Conservation (phyloP, 345 rosid genomes). For the Firmiana major region DNA sequence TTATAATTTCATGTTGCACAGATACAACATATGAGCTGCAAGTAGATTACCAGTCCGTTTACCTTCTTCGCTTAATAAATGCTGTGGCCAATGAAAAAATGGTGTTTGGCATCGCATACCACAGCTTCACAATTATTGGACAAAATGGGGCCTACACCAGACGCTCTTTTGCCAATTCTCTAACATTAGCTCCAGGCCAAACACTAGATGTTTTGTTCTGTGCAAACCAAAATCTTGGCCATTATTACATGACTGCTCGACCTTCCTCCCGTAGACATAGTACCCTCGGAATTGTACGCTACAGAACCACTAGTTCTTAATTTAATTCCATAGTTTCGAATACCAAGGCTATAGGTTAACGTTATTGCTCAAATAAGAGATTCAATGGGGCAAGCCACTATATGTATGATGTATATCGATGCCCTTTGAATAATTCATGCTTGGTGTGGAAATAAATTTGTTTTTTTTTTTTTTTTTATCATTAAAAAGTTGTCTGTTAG, state of each 20-base stretch:
- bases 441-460: neutral
- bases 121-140: constrained; percentile 34
- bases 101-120: constrained; percentile 25
- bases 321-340: neutral
- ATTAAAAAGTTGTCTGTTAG: neutral
- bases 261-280: neutral
- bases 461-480: too few relatives aligned
- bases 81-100: constrained; percentile 22
- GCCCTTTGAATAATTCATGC: neutral
- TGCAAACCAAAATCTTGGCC: constrained; percentile 20
- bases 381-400: neutral
- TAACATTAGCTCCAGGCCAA: constrained; percentile 26
- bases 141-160: constrained; percentile 24
- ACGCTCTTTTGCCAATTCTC: constrained; percentile 9
- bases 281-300: neutral
- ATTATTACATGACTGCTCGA: constrained; percentile 30
- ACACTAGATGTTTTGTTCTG: constrained; percentile 27
- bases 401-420: neutral
- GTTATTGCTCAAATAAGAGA: neutral
- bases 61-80: constrained; percentile 28
- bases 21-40: constrained; percentile 3
- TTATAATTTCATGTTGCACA: constrained; percentile 3
- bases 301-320: neutral
- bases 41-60: constrained; percentile 21
- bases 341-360: neutral